These are phyloP conservation scores for Polyporus tsugae DNA, from an alignment of 1,284 basidiomycete species.

Conservation along the genomic window DNA sequence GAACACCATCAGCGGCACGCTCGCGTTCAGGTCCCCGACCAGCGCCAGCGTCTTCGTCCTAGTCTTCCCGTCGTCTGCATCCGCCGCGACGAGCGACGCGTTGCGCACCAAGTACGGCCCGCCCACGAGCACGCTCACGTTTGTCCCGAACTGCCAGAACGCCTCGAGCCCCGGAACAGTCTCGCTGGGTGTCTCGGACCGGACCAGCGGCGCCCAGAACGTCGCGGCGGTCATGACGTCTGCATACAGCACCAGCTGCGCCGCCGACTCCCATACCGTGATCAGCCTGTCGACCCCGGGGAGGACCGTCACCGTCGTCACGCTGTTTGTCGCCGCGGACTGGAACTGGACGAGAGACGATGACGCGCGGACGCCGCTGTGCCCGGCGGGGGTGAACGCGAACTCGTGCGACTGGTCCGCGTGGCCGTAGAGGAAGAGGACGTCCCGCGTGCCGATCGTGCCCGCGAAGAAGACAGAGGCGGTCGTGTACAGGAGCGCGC, in stretches of 20 bases:
- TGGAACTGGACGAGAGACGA: conserved; percentile 4
- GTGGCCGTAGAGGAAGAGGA: no score
- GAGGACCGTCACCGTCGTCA: conserved; percentile 56
- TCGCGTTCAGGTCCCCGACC: no score
- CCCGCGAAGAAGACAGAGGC: conserved; percentile 55
- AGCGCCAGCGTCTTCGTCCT: no score
- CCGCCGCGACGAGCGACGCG: conserved; percentile 55
- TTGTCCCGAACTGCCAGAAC: conserved; percentile 62
- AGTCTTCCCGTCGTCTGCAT: conserved; percentile 15
- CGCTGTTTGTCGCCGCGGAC: no score
- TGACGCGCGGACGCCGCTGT: conserved; percentile 3
- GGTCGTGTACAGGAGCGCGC: conserved; percentile 76
- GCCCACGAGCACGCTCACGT: conserved; percentile 58
- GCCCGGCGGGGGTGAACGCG: conserved; percentile 19
- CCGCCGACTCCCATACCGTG: conserved; percentile 69
- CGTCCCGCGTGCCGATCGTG: conserved; percentile 43
- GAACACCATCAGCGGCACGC: no score
- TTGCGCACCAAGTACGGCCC: conserved; percentile 65
- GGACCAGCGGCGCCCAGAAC: conserved; percentile 60
- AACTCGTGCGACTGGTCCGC: no score
- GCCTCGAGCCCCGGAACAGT: conserved; percentile 43
- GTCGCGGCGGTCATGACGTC: conserved; percentile 70
- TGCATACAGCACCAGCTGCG: conserved; percentile 71
- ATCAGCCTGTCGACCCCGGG: conserved; percentile 59
- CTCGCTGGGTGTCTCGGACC: conserved; percentile 24